phyloP scores from a whole-genome alignment of 441 rosid species.

The Erysimum cheiri region DNA sequence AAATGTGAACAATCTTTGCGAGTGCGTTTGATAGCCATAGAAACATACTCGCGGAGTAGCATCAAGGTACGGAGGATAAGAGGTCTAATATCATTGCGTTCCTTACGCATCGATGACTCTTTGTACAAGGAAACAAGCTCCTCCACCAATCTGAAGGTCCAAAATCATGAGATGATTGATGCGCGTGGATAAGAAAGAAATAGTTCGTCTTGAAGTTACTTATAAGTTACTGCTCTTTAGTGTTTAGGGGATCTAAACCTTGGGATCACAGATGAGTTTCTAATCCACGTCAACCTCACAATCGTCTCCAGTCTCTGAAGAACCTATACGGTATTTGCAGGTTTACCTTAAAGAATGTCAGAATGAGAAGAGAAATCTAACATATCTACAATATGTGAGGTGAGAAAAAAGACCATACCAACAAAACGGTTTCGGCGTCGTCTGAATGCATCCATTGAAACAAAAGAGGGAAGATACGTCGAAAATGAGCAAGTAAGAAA shows the following conservation, averaged over 20 bases:
- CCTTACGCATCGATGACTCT: constrained; percentile 66
- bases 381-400: background rate
- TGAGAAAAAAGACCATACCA: constrained; percentile 52
- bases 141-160: constrained; percentile 69
- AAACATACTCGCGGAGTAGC: constrained; percentile 71
- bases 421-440: constrained; percentile 74
- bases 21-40: constrained; percentile 3
- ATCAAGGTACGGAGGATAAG: constrained; percentile 55
- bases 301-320: constrained; percentile 63
- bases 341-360: background rate
- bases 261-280: constrained; percentile 69
- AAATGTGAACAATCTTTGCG: background rate
- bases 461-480: constrained; percentile 79
- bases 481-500: constrained; percentile 76
- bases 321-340: constrained; percentile 56
- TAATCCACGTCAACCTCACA: constrained; percentile 77
- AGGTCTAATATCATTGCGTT: constrained; percentile 70
- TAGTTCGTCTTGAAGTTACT: background rate
- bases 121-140: constrained; percentile 72
- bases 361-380: background rate
- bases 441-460: constrained; percentile 89
- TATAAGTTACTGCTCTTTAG: constrained; percentile 33
- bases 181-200: background rate
- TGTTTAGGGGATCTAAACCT: constrained; percentile 47
- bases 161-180: constrained; percentile 13